phyloP scores from a whole-genome alignment of 1,284 basidiomycete genomes.

The Moniliella sp. region DNA sequence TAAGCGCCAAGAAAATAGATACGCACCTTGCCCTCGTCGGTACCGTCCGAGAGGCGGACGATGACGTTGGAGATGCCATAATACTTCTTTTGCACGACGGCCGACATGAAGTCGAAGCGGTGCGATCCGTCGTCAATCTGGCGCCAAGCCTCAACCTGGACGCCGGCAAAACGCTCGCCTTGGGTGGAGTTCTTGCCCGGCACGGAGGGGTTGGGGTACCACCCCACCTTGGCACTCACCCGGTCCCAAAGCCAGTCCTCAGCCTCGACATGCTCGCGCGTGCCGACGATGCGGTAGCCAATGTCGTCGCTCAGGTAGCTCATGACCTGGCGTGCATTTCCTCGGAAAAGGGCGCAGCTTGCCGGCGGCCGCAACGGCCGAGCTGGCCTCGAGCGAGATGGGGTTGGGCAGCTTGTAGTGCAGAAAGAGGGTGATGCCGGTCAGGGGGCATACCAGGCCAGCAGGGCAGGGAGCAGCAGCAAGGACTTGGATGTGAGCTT shows the following conservation, averaged over 20 bases:
- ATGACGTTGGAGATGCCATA: slow-evolving; percentile 68
- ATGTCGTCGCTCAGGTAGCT: slow-evolving; percentile 45
- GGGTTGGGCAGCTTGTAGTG: slow-evolving; percentile 28
- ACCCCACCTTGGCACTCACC: slow-evolving; percentile 40
- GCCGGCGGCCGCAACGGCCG: slow-evolving; percentile 3
- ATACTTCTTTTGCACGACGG: slow-evolving; percentile 74
- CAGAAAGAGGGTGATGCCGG: slow-evolving; percentile 8
- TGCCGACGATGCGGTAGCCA: slow-evolving; percentile 78
- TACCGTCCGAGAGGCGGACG: slow-evolving; percentile 64
- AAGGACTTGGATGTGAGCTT: background rate
- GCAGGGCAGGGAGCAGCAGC: background rate
- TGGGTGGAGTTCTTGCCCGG: background rate
- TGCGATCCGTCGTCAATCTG: slow-evolving; percentile 30
- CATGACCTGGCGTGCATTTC: slow-evolving; percentile 22
- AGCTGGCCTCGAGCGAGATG: slow-evolving; percentile 2
- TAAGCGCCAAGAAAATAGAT: too few relatives aligned
- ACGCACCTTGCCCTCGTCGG: slow-evolving; percentile 47
- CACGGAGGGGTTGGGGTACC: slow-evolving; percentile 5
- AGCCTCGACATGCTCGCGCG: slow-evolving; percentile 60
- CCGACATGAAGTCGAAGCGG: slow-evolving; percentile 25
- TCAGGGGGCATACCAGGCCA: background rate
- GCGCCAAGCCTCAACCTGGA: slow-evolving; percentile 27
- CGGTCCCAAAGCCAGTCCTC: slow-evolving; percentile 60
- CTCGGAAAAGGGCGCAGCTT: slow-evolving; percentile 14
- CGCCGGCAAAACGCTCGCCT: slow-evolving; percentile 2